Conservation (phyloP, 1,284 basidiomycete genomes). For the Puccinia coronata region DNA sequence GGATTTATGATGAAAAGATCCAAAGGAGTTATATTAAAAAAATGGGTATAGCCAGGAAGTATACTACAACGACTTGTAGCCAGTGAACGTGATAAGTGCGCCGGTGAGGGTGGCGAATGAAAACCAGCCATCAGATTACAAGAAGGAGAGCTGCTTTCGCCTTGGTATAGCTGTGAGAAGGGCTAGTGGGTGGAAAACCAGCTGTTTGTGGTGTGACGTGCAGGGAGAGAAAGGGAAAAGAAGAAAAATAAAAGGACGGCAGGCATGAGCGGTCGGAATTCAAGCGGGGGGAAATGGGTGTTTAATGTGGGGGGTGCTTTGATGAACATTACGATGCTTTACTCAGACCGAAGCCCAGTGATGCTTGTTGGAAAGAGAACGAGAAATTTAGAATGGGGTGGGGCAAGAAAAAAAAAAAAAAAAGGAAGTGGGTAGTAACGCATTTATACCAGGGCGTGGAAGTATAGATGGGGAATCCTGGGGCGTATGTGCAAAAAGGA, state of each 20-base stretch:
- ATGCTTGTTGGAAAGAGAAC: slow-evolving; percentile 10
- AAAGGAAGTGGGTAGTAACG: not conserved
- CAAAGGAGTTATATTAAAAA: not conserved
- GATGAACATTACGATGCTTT: slow-evolving; percentile 40
- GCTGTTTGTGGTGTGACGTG: not conserved
- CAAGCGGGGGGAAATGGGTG: slow-evolving; percentile 18
- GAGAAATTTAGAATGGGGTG: not conserved
- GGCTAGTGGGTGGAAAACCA: not conserved
- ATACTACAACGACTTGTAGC: not conserved
- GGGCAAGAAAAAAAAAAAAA: not conserved
- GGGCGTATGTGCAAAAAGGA: not conserved
- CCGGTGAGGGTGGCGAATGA: no score
- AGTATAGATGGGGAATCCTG: not conserved
- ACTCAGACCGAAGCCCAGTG: slow-evolving; percentile 17
- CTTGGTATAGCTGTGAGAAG: slow-evolving; percentile 17
- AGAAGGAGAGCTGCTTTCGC: not conserved
- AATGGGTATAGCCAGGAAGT: not conserved
- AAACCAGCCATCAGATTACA: not conserved
- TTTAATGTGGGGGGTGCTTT: slow-evolving; percentile 16
- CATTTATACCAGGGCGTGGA: not conserved
- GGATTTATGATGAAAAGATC: not conserved
- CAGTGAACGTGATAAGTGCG: slow-evolving; percentile 12
- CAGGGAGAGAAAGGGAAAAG: slow-evolving; percentile 6
- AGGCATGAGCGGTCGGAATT: slow-evolving; percentile 13
- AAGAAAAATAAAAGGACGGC: slow-evolving; percentile 10